Conservation (phyloP, 768 basidiomycete species). For the Kondoa subrosea region DNA sequence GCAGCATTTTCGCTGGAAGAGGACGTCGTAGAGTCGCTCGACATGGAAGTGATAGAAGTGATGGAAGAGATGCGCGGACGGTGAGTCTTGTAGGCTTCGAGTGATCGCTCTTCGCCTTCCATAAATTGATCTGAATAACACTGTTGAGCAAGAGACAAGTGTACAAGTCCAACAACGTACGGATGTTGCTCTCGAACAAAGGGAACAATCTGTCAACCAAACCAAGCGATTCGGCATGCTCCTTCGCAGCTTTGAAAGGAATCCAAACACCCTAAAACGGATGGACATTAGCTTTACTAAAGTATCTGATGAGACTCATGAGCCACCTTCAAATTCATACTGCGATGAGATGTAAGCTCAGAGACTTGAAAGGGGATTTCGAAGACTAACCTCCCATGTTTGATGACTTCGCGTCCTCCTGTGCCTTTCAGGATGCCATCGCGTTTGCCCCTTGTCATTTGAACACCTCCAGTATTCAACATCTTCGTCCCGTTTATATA, state of each 20-base stretch:
- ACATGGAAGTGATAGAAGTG: too few species aligned
- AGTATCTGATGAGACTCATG: background rate
- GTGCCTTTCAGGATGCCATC: background rate
- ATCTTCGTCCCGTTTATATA: background rate
- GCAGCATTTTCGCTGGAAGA: too few species aligned
- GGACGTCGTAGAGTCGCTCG: too few species aligned
- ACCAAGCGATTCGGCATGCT: background rate
- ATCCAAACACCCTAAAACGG: background rate
- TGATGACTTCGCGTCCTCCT: background rate
- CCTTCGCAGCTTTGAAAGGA: background rate
- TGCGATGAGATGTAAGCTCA: too few species aligned
- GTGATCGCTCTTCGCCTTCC: too few species aligned
- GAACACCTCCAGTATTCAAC: background rate
- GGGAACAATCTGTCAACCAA: background rate
- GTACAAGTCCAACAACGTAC: too few species aligned
- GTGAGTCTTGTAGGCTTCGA: too few species aligned
- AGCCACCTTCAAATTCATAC: background rate
- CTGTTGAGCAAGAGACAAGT: too few species aligned
- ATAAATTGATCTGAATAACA: too few species aligned
- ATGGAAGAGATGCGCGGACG: too few species aligned
- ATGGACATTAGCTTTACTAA: background rate
- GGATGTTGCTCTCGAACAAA: background rate
- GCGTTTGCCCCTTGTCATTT: background rate
- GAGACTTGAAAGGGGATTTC: too few species aligned
- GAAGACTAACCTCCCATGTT: too few species aligned